A percentile compares a stretch with the other conserved stretches of the same genome.
Evolutionary conservation across 2,329 filamentous ascomycete species (phyloP).

Genomic region (Fusarium avenaceum): DNA sequence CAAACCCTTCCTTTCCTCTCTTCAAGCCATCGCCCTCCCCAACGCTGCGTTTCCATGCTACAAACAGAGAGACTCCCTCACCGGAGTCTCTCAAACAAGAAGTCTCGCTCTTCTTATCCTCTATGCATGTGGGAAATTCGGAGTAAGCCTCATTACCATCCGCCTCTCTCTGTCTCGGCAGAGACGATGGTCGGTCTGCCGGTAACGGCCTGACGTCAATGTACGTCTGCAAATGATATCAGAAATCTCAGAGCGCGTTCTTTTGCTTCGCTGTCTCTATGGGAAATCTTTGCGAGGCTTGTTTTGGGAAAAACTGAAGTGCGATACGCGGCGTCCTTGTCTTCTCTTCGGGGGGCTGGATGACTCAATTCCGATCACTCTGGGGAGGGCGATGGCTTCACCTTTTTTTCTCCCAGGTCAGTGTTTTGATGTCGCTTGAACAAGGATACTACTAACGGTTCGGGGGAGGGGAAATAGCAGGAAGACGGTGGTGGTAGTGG

Average conservation of each 20-base stretch:
- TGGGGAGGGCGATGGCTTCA: slow-evolving; percentile 78
- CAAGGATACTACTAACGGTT: slow-evolving; percentile 50
- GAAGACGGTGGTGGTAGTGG: background rate
- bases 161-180: slow-evolving; percentile 23
- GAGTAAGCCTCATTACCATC: slow-evolving; percentile 85
- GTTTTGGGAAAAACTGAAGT: slow-evolving; percentile 80
- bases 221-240: slow-evolving; percentile 89
- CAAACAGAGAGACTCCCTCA: slow-evolving; percentile 70
- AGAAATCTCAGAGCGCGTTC: slow-evolving; percentile 80
- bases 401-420: slow-evolving; percentile 51
- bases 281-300: slow-evolving; percentile 96
- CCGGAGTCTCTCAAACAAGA: slow-evolving; percentile 34
- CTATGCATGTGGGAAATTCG: slow-evolving; percentile 95
- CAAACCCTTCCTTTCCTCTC: slow-evolving; percentile 49
- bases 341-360: slow-evolving; percentile 53
- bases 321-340: slow-evolving; percentile 86
- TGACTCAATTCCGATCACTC: slow-evolving; percentile 95
- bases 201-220: slow-evolving; percentile 88
- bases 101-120: background rate
- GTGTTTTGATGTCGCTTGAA: slow-evolving; percentile 20
- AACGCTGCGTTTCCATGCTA: slow-evolving; percentile 98
- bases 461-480: background rate
- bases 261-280: slow-evolving; percentile 69
- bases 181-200: slow-evolving; percentile 70
- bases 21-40: slow-evolving; percentile 77